phyloP scores from a whole-genome alignment of 1,139 yeast genomes.

The Geotrichum fermentans region DNA sequence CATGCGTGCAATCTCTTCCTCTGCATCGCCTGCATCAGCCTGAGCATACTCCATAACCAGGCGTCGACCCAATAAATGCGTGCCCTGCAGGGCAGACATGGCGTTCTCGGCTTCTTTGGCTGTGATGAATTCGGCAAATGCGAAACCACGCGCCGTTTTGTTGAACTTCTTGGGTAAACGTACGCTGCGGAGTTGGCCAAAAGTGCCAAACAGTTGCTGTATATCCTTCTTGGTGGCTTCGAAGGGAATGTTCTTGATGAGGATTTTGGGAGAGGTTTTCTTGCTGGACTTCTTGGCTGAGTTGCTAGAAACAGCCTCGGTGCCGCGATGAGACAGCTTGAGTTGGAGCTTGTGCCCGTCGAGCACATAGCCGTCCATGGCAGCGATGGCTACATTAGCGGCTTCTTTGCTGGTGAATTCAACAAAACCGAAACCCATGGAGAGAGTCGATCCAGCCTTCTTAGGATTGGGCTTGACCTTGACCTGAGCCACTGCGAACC shows the following conservation, averaged over 20 bases:
- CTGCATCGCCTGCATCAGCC: conserved; percentile 74
- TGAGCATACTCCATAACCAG: conserved; percentile 94
- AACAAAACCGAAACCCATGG: conserved; percentile 98
- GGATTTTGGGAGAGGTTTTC: conserved; percentile 62
- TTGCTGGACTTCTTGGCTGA: conserved; percentile 29
- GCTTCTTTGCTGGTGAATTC: conserved; percentile 77
- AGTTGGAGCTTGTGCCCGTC: conserved; percentile 89
- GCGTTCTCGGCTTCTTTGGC: conserved; percentile 93
- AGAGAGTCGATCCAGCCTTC: conserved; percentile 55
- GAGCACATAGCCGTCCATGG: conserved; percentile 70
- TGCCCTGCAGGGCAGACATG: conserved; percentile 91
- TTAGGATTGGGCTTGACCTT: conserved; percentile 88
- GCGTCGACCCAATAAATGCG: conserved; percentile 93
- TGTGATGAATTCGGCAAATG: conserved; percentile 86
- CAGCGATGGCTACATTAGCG: conserved; percentile 69
- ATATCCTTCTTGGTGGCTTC: conserved; percentile 92
- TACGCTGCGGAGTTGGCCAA: conserved; percentile 90
- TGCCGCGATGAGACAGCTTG: conserved; percentile 76
- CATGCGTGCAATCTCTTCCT: conserved; percentile 86
- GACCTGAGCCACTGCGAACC: conserved; percentile 71
- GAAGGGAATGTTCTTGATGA: conserved; percentile 94
- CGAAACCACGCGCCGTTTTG: conserved; percentile 94
- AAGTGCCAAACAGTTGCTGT: conserved; percentile 82
- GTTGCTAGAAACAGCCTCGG: conserved; percentile 27
- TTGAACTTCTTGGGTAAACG: conserved; percentile 96